phyloP scores from a whole-genome alignment of 148 eudicot species.

The Mesembryanthemum crystallinum region DNA sequence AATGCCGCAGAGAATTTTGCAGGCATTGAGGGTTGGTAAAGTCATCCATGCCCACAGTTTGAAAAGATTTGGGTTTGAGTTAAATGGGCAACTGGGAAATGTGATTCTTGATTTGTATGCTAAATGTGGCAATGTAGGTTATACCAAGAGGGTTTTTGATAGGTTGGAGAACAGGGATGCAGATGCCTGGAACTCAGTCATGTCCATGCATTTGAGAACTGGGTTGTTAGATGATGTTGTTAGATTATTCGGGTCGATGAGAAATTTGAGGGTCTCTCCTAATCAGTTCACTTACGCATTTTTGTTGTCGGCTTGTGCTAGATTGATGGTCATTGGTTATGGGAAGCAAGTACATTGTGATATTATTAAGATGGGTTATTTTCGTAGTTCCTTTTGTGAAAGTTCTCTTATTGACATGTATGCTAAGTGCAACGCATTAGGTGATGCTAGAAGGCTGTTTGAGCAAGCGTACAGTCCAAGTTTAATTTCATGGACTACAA shows the following conservation, averaged over 20 bases:
- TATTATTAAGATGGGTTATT: slow-evolving; percentile 53
- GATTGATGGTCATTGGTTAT: slow-evolving; percentile 33
- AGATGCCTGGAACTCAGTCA: slow-evolving; percentile 69
- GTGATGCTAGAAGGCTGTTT: slow-evolving; percentile 62
- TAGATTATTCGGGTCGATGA: slow-evolving; percentile 45
- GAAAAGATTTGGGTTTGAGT: slow-evolving; percentile 45
- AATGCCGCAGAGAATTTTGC: slow-evolving; percentile 56
- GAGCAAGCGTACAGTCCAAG: slow-evolving; percentile 43
- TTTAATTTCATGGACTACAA: slow-evolving; percentile 74
- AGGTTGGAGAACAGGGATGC: slow-evolving; percentile 52
- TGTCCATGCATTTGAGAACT: slow-evolving; percentile 56
- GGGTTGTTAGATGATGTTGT: slow-evolving; percentile 46
- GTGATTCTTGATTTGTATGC: slow-evolving; percentile 76
- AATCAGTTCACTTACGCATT: slow-evolving; percentile 71
- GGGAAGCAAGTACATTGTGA: slow-evolving; percentile 69
- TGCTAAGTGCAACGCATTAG: slow-evolving; percentile 49
- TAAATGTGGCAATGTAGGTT: slow-evolving; percentile 63
- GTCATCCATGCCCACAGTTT: slow-evolving; percentile 53
- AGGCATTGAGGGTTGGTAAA: slow-evolving; percentile 31
- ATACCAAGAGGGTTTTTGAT: slow-evolving; percentile 48
- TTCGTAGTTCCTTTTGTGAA: slow-evolving; percentile 55
- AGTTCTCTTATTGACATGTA: slow-evolving; percentile 84
- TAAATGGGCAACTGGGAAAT: slow-evolving; percentile 54
- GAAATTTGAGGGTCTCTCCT: slow-evolving; percentile 38
- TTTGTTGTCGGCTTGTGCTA: slow-evolving; percentile 70